Conservation (phyloP, 768 basidiomycete genomes). For the Rhizopogon sp. region DNA sequence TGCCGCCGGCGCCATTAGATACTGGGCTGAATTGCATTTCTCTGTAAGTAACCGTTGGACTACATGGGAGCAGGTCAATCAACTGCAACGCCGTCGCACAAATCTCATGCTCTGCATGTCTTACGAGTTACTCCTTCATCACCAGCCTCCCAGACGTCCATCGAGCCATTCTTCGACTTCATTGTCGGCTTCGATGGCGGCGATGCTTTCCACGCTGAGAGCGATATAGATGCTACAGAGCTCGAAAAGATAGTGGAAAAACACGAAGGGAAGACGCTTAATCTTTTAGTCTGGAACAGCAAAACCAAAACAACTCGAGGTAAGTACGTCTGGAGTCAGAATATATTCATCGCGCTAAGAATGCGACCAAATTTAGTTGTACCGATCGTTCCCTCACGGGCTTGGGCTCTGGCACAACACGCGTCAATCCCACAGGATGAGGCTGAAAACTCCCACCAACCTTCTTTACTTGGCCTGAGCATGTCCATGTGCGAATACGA, state of each 20-base stretch:
- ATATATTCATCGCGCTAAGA: neutral
- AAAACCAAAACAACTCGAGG: conserved; percentile 72
- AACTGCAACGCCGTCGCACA: conserved; percentile 32
- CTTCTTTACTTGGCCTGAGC: conserved; percentile 90
- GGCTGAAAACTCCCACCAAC: conserved; percentile 47
- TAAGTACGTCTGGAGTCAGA: conserved; percentile 42
- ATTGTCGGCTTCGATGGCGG: conserved; percentile 83
- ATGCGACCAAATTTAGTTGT: conserved; percentile 52
- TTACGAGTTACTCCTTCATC: conserved; percentile 85
- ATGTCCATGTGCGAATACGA: conserved; percentile 93
- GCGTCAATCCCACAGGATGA: conserved; percentile 33
- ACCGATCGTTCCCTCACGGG: conserved; percentile 75
- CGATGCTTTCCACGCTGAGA: conserved; percentile 41
- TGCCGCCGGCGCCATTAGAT: too few species aligned
- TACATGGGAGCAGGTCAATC: conserved; percentile 76
- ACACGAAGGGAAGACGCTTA: conserved; percentile 67
- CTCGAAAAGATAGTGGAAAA: conserved; percentile 79
- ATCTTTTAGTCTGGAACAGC: conserved; percentile 79
- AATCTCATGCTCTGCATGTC: conserved; percentile 69
- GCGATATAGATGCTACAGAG: conserved; percentile 59
- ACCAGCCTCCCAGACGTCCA: conserved; percentile 82
- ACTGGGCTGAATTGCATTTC: conserved; percentile 11
- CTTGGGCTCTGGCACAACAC: conserved; percentile 61
- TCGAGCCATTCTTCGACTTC: conserved; percentile 95
- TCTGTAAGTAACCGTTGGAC: conserved; percentile 6